Evolutionary conservation across 2,329 filamentous ascomycete species (phyloP).

Genomic region (Aspergillus sp.): DNA sequence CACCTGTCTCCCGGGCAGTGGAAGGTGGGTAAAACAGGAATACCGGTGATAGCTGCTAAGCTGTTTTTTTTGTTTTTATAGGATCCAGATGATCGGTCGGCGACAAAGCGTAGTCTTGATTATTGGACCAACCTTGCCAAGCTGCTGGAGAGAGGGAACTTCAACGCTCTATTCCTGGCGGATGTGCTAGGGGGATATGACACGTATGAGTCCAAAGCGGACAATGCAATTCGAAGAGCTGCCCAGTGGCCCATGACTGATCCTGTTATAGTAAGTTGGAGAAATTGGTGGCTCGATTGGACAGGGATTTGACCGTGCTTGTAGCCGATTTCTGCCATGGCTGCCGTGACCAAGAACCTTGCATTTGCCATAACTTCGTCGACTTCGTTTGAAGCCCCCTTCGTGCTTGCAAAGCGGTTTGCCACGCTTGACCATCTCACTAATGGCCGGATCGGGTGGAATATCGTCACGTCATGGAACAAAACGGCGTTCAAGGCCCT

Average conservation of each 20-base stretch:
- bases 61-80: constrained; percentile 24
- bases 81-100: constrained; percentile 63
- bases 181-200: constrained; percentile 66
- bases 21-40: constrained; percentile 49
- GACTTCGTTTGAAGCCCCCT: constrained; percentile 63
- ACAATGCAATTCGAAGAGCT: constrained; percentile 61
- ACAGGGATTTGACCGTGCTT: background rate
- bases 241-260: constrained; percentile 67
- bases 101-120: constrained; percentile 58
- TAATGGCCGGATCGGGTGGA: constrained; percentile 62
- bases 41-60: too few relatives aligned
- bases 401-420: constrained; percentile 61
- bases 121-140: constrained; percentile 67
- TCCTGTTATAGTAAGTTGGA: constrained; percentile 56
- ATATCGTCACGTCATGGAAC: constrained; percentile 65
- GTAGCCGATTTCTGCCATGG: constrained; percentile 64
- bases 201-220: constrained; percentile 59
- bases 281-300: background rate
- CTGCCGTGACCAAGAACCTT: constrained; percentile 64
- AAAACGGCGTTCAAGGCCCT: constrained; percentile 65
- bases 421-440: constrained; percentile 64
- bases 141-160: constrained; percentile 60
- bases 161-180: constrained; percentile 66
- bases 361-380: constrained; percentile 63
- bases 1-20: constrained; percentile 67